Percentiles rank a stretch among this genome's conserved stretches.
Conservation (phyloP, 2,329 filamentous ascomycete genomes). For the Colletotrichum sp. region DNA sequence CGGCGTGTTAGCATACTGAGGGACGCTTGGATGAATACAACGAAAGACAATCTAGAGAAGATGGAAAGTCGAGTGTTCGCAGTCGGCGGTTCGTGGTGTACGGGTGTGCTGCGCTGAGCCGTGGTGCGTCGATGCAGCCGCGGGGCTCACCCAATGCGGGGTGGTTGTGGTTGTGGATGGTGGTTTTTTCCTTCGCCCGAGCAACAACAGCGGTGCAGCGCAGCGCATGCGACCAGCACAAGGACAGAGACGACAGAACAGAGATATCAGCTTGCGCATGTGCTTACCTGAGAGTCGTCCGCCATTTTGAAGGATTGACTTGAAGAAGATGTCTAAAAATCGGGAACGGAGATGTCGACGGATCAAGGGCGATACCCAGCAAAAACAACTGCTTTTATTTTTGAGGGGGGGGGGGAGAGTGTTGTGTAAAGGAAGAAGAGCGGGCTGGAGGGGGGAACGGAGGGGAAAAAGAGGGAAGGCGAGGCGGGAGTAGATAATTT, state of each 20-base stretch:
- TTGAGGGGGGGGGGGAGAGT: constrained; percentile 9
- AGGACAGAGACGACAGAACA: constrained; percentile 1
- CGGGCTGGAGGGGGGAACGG: constrained; percentile 18
- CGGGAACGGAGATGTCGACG: constrained; percentile 26
- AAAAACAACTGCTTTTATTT: constrained; percentile 17
- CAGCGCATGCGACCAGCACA: constrained; percentile 29
- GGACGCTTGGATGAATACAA: neutral
- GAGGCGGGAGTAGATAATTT: constrained; percentile 25
- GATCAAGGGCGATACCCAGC: constrained; percentile 23
- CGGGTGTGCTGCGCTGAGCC: constrained; percentile 4
- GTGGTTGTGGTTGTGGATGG: constrained; percentile 31
- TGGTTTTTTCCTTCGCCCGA: constrained; percentile 32
- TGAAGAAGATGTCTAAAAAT: constrained; percentile 25
- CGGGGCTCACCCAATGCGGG: constrained; percentile 47
- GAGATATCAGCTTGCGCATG: constrained; percentile 4
- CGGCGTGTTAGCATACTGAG: neutral
- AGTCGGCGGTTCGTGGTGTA: neutral
- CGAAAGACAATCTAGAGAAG: neutral
- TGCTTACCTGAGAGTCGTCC: constrained; percentile 57
- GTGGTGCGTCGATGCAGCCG: constrained; percentile 18
- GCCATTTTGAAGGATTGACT: constrained; percentile 59
- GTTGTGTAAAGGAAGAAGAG: constrained; percentile 21
- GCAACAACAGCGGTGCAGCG: constrained; percentile 18
- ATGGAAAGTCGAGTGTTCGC: neutral
- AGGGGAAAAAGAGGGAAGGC: constrained; percentile 23